Evolutionary conservation across 768 basidiomycete species (phyloP).

Genomic region (Strobilomyces dryophilus): DNA sequence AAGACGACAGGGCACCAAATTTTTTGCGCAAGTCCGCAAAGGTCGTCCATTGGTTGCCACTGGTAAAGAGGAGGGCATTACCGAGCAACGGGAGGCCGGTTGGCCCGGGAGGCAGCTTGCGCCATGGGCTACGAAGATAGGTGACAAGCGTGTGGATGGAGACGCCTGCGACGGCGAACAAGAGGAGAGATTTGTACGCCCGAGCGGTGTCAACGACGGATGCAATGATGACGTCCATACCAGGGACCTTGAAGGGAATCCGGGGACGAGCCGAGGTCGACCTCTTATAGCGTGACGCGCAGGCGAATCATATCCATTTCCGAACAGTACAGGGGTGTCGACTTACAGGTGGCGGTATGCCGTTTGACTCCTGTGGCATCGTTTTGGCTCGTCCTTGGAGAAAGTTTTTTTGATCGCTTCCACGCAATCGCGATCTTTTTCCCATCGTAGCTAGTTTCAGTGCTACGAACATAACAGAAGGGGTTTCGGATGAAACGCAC

Average conservation of each 20-base stretch:
- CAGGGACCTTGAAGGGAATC: not conserved
- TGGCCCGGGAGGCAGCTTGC: slow-evolving; percentile 6
- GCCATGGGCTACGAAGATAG: slow-evolving; percentile 2
- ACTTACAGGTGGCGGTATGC: not conserved
- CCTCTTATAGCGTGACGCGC: not conserved
- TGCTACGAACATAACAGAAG: not conserved
- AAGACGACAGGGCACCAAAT: not conserved
- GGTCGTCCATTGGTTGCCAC: not conserved
- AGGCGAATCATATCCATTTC: not conserved
- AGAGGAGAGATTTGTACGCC: not conserved
- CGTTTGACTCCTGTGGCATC: not conserved
- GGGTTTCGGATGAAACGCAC: not conserved
- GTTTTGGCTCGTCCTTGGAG: not conserved
- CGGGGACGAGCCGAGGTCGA: not conserved
- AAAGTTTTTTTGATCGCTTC: too few relatives aligned
- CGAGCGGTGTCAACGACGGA: not conserved
- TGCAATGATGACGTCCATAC: not conserved
- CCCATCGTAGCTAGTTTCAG: not conserved
- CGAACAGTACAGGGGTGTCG: too few relatives aligned
- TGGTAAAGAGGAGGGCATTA: not conserved
- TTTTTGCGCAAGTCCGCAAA: not conserved
- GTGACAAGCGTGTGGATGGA: not conserved
- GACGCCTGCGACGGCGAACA: not conserved
- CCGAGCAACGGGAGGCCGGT: slow-evolving; percentile 5
- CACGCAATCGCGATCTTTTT: not conserved